Percentiles rank a stretch among this genome's conserved stretches.
phyloP scores from a whole-genome alignment of 1,284 basidiomycete genomes.

The Agroathelia rolfsii region DNA sequence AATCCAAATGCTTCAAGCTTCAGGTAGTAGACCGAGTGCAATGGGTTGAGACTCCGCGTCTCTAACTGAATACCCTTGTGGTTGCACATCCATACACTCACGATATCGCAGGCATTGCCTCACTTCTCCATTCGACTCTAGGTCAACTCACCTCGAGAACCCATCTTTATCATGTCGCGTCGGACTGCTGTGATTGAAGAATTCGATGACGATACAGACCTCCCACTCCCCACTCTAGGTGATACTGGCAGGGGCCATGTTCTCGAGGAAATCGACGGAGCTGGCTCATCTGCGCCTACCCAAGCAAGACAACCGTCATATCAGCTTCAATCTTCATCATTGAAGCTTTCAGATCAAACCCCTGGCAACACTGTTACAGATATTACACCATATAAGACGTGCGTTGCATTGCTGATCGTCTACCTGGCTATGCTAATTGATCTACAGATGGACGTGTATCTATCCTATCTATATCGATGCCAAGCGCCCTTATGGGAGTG shows the following conservation, averaged over 20 bases:
- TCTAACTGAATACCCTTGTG: too few species aligned
- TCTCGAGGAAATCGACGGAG: slow-evolving; percentile 62
- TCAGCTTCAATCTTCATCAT: slow-evolving; percentile 21
- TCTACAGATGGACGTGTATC: slow-evolving; percentile 78
- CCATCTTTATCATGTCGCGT: slow-evolving; percentile 43
- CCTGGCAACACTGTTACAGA: slow-evolving; percentile 42
- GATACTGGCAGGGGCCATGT: slow-evolving; percentile 67
- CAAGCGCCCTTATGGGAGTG: slow-evolving; percentile 77
- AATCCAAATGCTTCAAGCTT: too few species aligned
- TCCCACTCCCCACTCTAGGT: slow-evolving; percentile 60
- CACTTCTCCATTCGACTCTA: too few species aligned
- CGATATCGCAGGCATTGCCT: too few species aligned
- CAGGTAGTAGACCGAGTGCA: too few species aligned
- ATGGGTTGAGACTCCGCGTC: too few species aligned
- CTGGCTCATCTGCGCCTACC: slow-evolving; percentile 21
- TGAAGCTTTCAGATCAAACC: slow-evolving; percentile 26
- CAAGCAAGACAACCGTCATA: slow-evolving; percentile 5
- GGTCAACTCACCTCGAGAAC: too few species aligned
- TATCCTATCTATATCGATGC: slow-evolving; percentile 98
- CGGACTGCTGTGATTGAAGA: slow-evolving; percentile 53
- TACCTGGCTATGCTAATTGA: slow-evolving; percentile 1
- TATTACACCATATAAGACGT: slow-evolving; percentile 74
- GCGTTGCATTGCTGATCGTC: slow-evolving; percentile 22
- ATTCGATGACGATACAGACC: slow-evolving; percentile 86
- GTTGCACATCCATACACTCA: too few species aligned